Evolutionary conservation across 441 rosid genomes (phyloP).

Genomic region (Geranium incanum): DNA sequence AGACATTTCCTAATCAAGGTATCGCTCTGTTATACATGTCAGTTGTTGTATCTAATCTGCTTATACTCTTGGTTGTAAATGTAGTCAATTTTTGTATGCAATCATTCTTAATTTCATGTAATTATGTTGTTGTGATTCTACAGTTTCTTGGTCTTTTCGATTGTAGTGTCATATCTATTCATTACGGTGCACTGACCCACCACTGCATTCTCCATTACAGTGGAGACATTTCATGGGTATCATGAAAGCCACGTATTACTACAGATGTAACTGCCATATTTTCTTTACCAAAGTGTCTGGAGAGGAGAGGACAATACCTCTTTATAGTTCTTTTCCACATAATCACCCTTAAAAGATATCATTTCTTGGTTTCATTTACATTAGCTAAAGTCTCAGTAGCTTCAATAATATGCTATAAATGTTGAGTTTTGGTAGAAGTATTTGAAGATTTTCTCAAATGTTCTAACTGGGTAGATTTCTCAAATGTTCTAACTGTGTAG

Average conservation of each 20-base stretch:
- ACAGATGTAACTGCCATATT: background rate
- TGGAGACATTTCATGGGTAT: background rate
- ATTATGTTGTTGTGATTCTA: background rate
- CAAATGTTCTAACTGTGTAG: background rate
- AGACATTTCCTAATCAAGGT: constrained; percentile 90
- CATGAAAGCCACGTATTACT: background rate
- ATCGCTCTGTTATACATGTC: constrained; percentile 15
- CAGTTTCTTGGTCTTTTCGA: background rate
- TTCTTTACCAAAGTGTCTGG: background rate
- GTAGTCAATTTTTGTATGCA: background rate
- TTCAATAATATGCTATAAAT: background rate
- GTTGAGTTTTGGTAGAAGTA: background rate
- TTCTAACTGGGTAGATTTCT: background rate
- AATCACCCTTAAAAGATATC: background rate
- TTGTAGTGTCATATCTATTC: background rate
- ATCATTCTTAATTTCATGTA: background rate
- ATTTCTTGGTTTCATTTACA: background rate
- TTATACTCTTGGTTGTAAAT: background rate
- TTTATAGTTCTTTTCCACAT: background rate
- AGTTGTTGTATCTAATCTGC: background rate
- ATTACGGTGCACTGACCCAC: background rate
- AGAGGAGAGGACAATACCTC: background rate
- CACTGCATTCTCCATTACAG: background rate
- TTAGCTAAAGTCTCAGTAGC: background rate
- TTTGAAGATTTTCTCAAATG: background rate